Evolutionary conservation across 306 rosid species (phyloP), one percentile per base, ranked within the genome.

Genomic region (Cucurbita argyrosperma): DNA sequence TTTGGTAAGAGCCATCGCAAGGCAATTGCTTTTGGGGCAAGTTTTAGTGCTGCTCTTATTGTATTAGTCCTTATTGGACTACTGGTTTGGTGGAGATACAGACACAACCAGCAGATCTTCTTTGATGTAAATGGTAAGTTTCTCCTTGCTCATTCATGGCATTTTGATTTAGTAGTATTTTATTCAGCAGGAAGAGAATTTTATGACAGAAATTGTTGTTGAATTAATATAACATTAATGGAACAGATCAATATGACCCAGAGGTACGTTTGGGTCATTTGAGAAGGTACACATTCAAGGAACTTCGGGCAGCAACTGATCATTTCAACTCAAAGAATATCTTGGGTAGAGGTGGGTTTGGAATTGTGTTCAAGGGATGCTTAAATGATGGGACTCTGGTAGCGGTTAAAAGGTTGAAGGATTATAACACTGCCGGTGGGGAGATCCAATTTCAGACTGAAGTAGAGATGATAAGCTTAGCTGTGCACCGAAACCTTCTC

Each of bases 391-490:
- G 97, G n/a, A 85, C 91, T 19, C 59, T 89, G 49, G 97, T 89
- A 76, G 99, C 99, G 26, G 97, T 95, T 51, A 95, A 95, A 83
- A 83, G 99, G 85, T 78, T 95, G 40, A 95, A 91, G 82, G 99
- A 95, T 78, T 95, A 89, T 58, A 95, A 89, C 79, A 84, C 92
- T 14, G 90, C 90, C 42, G 99, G 92, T 64, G 99, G 99, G 51
- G 99, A 94, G 85, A 94, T 91, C 77, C 99, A 94, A 80, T 90
- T 94, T 82, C 98, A 94, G 83, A 94, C 99, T 35, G 99, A 94
- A 88, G 99, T 94, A 56, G 99, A 95, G 91, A 82, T 96, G 39
- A 95, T 95, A 79, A 95, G 99, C 79, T 82, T 95, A 86, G 99
- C 99, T 53, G 88, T 95, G 10, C 99, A 95, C 76, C 82, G 96